Base-by-base conservation (phyloP, 2,329 filamentous ascomycete genomes). In the Coleophoma crateriformis region DNA sequence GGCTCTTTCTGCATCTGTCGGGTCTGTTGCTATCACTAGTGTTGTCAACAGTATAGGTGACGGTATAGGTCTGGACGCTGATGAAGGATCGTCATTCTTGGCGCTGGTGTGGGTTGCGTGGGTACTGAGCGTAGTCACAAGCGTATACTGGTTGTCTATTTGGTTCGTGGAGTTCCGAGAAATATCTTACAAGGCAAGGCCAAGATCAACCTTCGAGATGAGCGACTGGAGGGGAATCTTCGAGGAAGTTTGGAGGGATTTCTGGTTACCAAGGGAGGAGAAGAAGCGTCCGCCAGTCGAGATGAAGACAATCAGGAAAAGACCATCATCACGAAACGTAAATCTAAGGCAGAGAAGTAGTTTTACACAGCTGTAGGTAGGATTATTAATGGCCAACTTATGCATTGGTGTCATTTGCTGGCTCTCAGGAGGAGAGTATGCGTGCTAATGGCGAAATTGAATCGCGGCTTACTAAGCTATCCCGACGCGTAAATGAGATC, bases 401-500 rank as follows among this genome's bases (percentile, higher is more conserved):
- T 27, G 8, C 5, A 27, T 27, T 27, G 27, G 3, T 10, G 2
- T 27, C 27, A 27, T 27, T 27, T 10, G 8, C 19, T 27, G 27
- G 8, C 6, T 27, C 27, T 4, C 3, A 27, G 27, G 27, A 27
- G 27, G 27, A 19, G 27, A 2, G 27, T 10, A 10, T 7, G 27
- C 27, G 6, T 27, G 27, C 5, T 27, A 27, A 27, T 10, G 27
- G 27, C 27, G 27, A 27, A 27, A 27, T 27, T 27, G 27, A 27
- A 27, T 7, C 8, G 7, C 27, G 27, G 27, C 6, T 27, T 27
- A 27, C 27, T 27, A 27, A 27, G 27, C 27, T 3, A 2, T 7
- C 27, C 27, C 27, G 27, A 27, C 41, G 41, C 41, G 41, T 44
- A 44, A 44, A 44, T 44, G 41, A 44, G 41, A 44, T 44, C 41